Evolutionary conservation across 2,329 filamentous ascomycete genomes (phyloP), one percentile per base, ranked within the genome.

Genomic region (Basipetospora chlamydospora): DNA sequence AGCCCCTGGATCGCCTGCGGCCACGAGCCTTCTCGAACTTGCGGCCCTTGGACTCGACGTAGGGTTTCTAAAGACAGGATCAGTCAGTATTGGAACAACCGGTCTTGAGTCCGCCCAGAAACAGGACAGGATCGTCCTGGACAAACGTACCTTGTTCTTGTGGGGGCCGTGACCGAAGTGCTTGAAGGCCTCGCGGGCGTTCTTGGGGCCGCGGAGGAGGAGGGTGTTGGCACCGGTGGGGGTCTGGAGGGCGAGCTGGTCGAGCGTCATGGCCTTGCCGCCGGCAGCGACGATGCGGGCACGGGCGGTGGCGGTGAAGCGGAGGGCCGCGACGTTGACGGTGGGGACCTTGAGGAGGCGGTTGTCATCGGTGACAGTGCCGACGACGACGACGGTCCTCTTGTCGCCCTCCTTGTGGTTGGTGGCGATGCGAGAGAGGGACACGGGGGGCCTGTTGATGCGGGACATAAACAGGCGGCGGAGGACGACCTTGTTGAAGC

Each of bases 11-110:
- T 64, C 86, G 75, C 80, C 90, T 92, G 70, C 90, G 87, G 67
- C 90, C 92, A 90, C 90, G 87, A 58, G 87, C 90, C 58, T 78
- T 77, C 80, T 98, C 92, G 74, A 98, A 98, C 77, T 98, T 98
- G 70, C 90, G 82, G 59, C 92, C 92, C 83, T 98, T 98, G 74
- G 85, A 93, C 67, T 85, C 76, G 58, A 98, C 76, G 55, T 93
- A 83, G 52, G 88, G 88, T 77, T 95, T 96, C 88, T 90, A 49
- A 43, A 54, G 28, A 44, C 41, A 29, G 38, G 33, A 47, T 66
- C 47, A 67, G 59, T 44, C 43, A 35, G 35, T 28, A 41, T 23
- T 42, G n/a, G n/a, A n/a, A n/a, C n/a, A n/a, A n/a, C n/a, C n/a
- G n/a, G n/a, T 26, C 23, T 22, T n/a, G n/a, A 31, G 5, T 31